Evolutionary conservation across 495 filamentous ascomycete species (phyloP).

Genomic region (Penicillium riverlandense): DNA sequence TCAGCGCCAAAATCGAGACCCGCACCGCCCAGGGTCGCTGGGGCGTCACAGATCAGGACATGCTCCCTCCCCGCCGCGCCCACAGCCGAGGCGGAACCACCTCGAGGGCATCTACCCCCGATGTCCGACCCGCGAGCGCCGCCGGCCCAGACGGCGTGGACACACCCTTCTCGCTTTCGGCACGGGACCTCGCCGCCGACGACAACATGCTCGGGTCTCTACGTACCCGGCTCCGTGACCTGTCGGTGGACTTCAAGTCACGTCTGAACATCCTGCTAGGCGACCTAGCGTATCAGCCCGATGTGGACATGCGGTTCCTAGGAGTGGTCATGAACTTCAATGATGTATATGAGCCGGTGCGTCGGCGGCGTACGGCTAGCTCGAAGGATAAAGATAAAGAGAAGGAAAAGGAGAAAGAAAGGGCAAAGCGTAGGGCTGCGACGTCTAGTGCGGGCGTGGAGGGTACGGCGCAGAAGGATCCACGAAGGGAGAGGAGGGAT

Average conservation of each 20-base stretch:
- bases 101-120: constrained; percentile 25
- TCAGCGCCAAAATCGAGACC: constrained; percentile 62
- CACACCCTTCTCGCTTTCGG: constrained; percentile 24
- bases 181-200: constrained; percentile 36
- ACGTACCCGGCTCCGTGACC: constrained; percentile 57
- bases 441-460: constrained; percentile 8
- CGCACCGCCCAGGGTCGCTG: constrained; percentile 54
- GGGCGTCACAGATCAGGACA: constrained; percentile 54
- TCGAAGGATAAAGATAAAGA: constrained; percentile 32
- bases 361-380: constrained; percentile 41
- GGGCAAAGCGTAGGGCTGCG: constrained; percentile 22
- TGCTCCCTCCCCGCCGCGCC: constrained; percentile 17
- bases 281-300: constrained; percentile 86
- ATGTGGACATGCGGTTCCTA: constrained; percentile 91
- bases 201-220: constrained; percentile 70
- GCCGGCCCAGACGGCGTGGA: constrained; percentile 22
- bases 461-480: constrained; percentile 9
- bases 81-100: constrained; percentile 15
- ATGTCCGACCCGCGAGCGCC: constrained; percentile 15
- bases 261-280: constrained; percentile 76
- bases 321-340: constrained; percentile 99
- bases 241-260: constrained; percentile 66
- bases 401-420: constrained; percentile 15
- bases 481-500: constrained; percentile 17
- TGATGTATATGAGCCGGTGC: constrained; percentile 78